A percentile compares a stretch with the other conserved stretches of the same genome.
Evolutionary conservation across 139 green algal genomes (phyloP).

Genomic region (Pycnococcus provasolii): DNA sequence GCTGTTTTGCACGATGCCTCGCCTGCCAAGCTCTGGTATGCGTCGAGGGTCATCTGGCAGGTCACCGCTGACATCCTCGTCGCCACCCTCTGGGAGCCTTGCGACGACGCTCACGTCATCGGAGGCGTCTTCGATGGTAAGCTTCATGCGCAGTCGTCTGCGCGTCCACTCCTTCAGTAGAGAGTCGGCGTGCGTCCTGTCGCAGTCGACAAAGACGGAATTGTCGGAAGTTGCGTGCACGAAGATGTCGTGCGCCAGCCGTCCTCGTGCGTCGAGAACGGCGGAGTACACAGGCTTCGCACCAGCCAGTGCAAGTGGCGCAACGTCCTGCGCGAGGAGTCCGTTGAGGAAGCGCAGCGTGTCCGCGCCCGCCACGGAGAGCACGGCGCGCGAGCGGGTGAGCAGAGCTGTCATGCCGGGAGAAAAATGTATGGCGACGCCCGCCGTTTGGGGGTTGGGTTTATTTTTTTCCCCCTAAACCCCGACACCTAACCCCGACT

Average conservation of each 20-base stretch:
- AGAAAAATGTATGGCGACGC: too few species aligned
- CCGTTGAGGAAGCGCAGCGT: constrained; percentile 16
- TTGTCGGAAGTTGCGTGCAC: neutral
- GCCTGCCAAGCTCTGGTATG: too few species aligned
- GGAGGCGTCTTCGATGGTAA: neutral
- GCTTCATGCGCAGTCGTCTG: neutral
- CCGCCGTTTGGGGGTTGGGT: too few species aligned
- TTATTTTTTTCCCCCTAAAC: too few species aligned
- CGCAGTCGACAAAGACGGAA: neutral
- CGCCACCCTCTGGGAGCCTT: neutral
- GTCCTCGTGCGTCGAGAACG: constrained; percentile 15
- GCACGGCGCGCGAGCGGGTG: neutral
- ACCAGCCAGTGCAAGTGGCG: neutral
- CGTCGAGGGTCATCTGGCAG: neutral
- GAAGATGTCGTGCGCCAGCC: constrained; percentile 21
- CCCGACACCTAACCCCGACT: too few species aligned
- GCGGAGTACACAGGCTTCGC: constrained; percentile 13
- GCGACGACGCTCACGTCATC: neutral
- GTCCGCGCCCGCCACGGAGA: constrained; percentile 12
- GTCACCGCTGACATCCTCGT: neutral
- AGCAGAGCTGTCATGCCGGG: too few species aligned
- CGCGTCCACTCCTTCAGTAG: neutral
- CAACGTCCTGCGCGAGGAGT: constrained; percentile 21
- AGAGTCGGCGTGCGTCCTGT: constrained; percentile 13
- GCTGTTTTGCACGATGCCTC: too few species aligned